Percentiles rank a stretch among this genome's conserved stretches.
phyloP scores from a whole-genome alignment of 306 rosid genomes.

The Trifolium dubium region DNA sequence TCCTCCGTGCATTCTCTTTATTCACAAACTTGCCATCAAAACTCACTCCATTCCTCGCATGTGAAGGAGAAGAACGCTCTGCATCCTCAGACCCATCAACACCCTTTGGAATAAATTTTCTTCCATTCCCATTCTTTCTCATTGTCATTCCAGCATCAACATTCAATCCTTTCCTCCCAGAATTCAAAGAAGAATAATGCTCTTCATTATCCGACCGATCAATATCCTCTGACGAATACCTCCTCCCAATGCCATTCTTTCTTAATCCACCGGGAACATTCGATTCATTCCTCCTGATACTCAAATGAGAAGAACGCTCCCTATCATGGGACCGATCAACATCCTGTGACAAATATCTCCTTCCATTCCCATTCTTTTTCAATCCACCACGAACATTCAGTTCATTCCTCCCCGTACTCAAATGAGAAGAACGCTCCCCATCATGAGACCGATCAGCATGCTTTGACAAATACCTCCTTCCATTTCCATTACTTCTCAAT shows the following conservation, averaged over 20 bases:
- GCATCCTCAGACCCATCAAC: conserved; percentile 31
- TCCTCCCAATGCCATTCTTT: conserved; percentile 45
- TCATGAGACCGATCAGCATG: conserved; percentile 32
- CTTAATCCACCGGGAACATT: conserved; percentile 40
- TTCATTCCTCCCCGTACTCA: conserved; percentile 32
- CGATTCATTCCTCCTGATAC: conserved; percentile 25
- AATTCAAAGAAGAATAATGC: conserved; percentile 30
- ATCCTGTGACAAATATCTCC: conserved; percentile 39
- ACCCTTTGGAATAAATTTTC: conserved; percentile 26
- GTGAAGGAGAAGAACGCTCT: conserved; percentile 39
- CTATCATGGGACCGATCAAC: conserved; percentile 26
- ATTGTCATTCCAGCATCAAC: conserved; percentile 41
- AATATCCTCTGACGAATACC: conserved; percentile 28
- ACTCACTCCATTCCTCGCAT: conserved; percentile 32
- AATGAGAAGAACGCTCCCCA: conserved; percentile 30
- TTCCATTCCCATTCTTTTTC: conserved; percentile 45
- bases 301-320: conserved; percentile 35
- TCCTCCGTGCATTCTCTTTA: conserved; percentile 46
- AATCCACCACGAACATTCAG: conserved; percentile 32
- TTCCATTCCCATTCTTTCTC: conserved; percentile 41
- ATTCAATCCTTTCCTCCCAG: conserved; percentile 39
- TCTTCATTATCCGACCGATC: conserved; percentile 23
- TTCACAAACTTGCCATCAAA: conserved; percentile 47
- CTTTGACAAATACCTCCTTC: conserved; percentile 43
- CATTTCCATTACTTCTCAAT: conserved; percentile 41